Conservation (phyloP, 495 filamentous ascomycete genomes). For the Aspergillus ostianus region DNA sequence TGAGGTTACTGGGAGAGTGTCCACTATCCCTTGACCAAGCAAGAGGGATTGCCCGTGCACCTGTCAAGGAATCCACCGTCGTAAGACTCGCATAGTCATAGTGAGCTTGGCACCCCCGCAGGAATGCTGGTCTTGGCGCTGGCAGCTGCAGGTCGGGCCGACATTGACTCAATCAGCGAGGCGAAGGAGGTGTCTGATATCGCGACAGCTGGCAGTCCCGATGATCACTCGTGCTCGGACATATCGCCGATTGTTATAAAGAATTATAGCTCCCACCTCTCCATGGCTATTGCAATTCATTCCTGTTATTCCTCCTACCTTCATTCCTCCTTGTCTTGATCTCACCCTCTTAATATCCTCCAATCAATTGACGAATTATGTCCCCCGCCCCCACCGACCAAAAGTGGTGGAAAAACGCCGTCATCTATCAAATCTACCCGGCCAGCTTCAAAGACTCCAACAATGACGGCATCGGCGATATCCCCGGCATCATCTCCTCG, state of each 20-base stretch:
- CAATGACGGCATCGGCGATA: constrained; percentile 52
- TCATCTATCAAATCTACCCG: constrained; percentile 43
- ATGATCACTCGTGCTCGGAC: background rate
- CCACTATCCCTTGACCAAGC: no score
- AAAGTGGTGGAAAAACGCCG: constrained; percentile 42
- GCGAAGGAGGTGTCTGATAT: background rate
- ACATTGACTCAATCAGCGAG: background rate
- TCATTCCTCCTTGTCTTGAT: background rate
- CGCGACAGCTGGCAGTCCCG: background rate
- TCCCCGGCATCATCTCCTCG: constrained; percentile 57
- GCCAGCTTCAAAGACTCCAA: constrained; percentile 42
- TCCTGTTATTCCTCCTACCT: background rate
- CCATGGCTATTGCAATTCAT: background rate
- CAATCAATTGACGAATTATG: background rate
- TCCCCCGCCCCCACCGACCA: background rate
- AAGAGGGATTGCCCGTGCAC: no score
- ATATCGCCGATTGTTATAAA: background rate
- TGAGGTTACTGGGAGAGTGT: no score
- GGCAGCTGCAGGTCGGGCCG: background rate
- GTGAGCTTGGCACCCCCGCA: background rate
- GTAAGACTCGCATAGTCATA: no score
- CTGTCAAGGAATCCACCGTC: no score
- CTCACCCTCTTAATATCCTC: background rate
- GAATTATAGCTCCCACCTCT: background rate
- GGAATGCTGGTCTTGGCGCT: background rate